These are phyloP conservation scores for Spinacia oleracea DNA, from an alignment of 179 eudicot species.

Conservation along the genomic window DNA sequence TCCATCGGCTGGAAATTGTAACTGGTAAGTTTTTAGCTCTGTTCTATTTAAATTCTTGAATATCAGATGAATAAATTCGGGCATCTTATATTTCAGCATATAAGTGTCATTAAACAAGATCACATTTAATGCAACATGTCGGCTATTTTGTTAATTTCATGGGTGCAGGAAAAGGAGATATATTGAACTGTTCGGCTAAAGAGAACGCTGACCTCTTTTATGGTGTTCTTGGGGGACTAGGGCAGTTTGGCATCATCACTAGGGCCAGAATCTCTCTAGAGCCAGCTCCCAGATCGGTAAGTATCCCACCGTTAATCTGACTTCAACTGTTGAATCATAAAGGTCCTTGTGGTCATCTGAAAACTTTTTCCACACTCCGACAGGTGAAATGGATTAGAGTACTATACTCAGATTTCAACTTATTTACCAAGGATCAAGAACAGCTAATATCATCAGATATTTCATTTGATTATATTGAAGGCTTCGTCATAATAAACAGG, in stretches of 20 bases:
- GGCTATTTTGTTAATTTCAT: not conserved
- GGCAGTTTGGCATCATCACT: constrained; percentile 89
- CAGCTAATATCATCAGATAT: constrained; percentile 60
- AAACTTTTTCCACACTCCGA: constrained; percentile 4
- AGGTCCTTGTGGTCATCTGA: constrained; percentile 10
- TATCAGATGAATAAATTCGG: not conserved
- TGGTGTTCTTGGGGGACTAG: constrained; percentile 87
- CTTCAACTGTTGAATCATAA: constrained; percentile 14
- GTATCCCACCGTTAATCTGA: constrained; percentile 6
- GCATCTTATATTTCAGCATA: not conserved
- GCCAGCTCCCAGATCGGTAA: constrained; percentile 71
- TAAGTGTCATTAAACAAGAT: not conserved
- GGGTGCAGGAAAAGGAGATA: constrained; percentile 76
- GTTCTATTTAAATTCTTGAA: not conserved
- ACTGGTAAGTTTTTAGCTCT: constrained; percentile 41
- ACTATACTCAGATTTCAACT: constrained; percentile 71
- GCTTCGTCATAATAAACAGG: constrained; percentile 73
- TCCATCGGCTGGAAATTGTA: constrained; percentile 49
- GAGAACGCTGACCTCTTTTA: constrained; percentile 77
- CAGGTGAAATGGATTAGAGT: constrained; percentile 98
- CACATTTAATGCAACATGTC: not conserved
- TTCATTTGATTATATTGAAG: constrained; percentile 88
- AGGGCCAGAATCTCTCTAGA: constrained; percentile 73
- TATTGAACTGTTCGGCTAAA: constrained; percentile 62
- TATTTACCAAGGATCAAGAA: constrained; percentile 84